phyloP scores from a whole-genome alignment of 2,329 filamentous ascomycete genomes.

The Orbilia quercus region DNA sequence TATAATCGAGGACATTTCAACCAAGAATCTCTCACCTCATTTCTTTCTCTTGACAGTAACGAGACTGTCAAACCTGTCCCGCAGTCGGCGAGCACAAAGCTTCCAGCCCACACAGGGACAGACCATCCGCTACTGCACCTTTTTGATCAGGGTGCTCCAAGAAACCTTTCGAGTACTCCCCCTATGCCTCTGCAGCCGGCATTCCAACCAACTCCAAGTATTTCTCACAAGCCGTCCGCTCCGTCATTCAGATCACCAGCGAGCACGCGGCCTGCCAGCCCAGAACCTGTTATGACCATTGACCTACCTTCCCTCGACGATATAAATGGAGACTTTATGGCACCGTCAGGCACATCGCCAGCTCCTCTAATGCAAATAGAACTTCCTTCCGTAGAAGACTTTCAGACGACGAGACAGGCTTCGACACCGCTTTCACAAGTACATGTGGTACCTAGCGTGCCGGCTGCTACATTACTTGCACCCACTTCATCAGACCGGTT shows the following conservation, averaged over 20 bases:
- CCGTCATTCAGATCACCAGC: conserved; percentile 47
- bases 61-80: conserved; percentile 40
- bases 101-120: conserved; percentile 33
- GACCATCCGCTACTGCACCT: conserved; percentile 51
- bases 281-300: conserved; percentile 55
- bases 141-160: conserved; percentile 20
- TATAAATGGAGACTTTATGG: conserved; percentile 41
- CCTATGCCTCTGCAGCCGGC: conserved; percentile 40
- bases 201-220: conserved; percentile 36
- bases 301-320: conserved; percentile 52
- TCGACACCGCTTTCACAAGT: conserved; percentile 49
- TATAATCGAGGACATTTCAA: conserved; percentile 39
- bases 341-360: conserved; percentile 43
- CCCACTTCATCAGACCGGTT: conserved; percentile 24
- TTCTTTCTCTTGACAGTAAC: conserved; percentile 44
- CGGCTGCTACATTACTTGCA: conserved; percentile 30
- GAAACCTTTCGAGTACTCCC: conserved; percentile 15
- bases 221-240: conserved; percentile 19
- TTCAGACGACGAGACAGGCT: conserved; percentile 52
- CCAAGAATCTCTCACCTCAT: conserved; percentile 39
- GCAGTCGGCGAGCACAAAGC: conserved; percentile 16
- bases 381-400: conserved; percentile 44
- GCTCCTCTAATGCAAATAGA: conserved; percentile 48
- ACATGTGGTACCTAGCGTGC: conserved; percentile 39
- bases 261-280: conserved; percentile 51